Percentiles rank a stretch among this genome's conserved stretches.
Evolutionary conservation across 2,329 filamentous ascomycete genomes (phyloP).

Genomic region (Aspergillus sp.): DNA sequence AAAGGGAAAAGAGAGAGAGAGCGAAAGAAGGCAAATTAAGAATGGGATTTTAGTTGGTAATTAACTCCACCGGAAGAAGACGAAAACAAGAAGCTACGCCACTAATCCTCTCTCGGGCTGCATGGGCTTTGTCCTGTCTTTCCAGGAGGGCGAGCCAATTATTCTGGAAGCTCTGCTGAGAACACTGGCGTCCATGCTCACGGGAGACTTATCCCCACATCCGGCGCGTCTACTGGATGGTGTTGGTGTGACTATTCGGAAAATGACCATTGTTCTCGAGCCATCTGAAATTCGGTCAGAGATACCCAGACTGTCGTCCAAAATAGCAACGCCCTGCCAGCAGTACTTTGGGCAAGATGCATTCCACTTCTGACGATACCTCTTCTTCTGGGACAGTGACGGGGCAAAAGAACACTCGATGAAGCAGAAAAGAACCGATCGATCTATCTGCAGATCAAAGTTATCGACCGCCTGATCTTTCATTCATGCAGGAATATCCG

Average conservation of each 20-base stretch:
- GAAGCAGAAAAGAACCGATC: slow-evolving; percentile 11
- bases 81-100: neutral
- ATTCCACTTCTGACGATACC: slow-evolving; percentile 16
- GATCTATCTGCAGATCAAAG: slow-evolving; percentile 20
- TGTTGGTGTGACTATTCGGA: slow-evolving; percentile 14
- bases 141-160: slow-evolving; percentile 13
- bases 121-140: slow-evolving; percentile 19
- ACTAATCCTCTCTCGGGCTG: slow-evolving; percentile 12
- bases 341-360: slow-evolving; percentile 13
- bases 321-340: slow-evolving; percentile 5
- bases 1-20: neutral
- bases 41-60: neutral
- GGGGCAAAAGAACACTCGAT: slow-evolving; percentile 19
- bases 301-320: neutral
- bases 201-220: slow-evolving; percentile 13
- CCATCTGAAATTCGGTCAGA: slow-evolving; percentile 9
- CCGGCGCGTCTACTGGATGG: slow-evolving; percentile 6
- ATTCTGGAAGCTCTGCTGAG: slow-evolving; percentile 25
- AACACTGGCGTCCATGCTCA: slow-evolving; percentile 3
- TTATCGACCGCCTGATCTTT: slow-evolving; percentile 30
- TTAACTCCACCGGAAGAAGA: slow-evolving; percentile 1
- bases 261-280: slow-evolving; percentile 13
- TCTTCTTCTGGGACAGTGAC: slow-evolving; percentile 28
- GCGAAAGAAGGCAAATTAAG: slow-evolving; percentile 2
- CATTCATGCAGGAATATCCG: slow-evolving; percentile 24